These are phyloP conservation scores for Ophiostoma angusticollis DNA, from an alignment of 2,329 filamentous ascomycete species.

Conservation along the genomic window DNA sequence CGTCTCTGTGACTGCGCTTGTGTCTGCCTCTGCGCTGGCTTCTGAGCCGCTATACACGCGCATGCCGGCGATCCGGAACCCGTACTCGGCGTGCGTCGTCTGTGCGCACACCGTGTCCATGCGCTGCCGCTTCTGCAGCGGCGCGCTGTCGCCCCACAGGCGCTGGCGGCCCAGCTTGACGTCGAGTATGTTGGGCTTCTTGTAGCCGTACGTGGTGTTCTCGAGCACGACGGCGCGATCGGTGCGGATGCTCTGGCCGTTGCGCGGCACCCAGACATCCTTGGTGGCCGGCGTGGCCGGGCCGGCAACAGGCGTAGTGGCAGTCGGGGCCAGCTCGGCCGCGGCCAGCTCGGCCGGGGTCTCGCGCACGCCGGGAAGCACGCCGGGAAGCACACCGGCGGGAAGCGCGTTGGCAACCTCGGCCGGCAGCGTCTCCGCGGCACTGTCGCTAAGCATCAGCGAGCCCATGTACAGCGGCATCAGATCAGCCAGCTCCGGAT, in stretches of 20 bases:
- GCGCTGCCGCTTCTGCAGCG: slow-evolving; percentile 42
- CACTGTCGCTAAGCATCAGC: slow-evolving; percentile 51
- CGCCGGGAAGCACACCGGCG: too few species aligned
- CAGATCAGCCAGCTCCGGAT: slow-evolving; percentile 62
- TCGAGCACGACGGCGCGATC: slow-evolving; percentile 72
- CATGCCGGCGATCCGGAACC: slow-evolving; percentile 55
- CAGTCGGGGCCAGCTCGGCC: slow-evolving; percentile 1
- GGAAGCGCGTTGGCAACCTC: slow-evolving; percentile 32
- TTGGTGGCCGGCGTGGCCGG: slow-evolving; percentile 14
- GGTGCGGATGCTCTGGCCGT: slow-evolving; percentile 54
- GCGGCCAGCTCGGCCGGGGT: slow-evolving; percentile 18
- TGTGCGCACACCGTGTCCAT: slow-evolving; percentile 46
- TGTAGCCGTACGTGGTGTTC: slow-evolving; percentile 71
- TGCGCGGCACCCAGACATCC: slow-evolving; percentile 34
- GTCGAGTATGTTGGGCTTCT: slow-evolving; percentile 78
- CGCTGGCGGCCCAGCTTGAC: slow-evolving; percentile 80
- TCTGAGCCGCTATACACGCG: slow-evolving; percentile 46
- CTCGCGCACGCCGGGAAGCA: too few species aligned
- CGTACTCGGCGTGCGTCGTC: slow-evolving; percentile 47
- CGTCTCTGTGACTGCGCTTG: too few species aligned
- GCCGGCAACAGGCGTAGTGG: slow-evolving; percentile 14
- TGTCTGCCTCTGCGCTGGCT: background rate
- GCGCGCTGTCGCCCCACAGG: slow-evolving; percentile 69
- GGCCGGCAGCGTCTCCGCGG: slow-evolving; percentile 34
- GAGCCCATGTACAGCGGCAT: slow-evolving; percentile 82